Base-by-base conservation (phyloP, 2,329 filamentous ascomycete genomes). In the Cladosporium colombiae region DNA sequence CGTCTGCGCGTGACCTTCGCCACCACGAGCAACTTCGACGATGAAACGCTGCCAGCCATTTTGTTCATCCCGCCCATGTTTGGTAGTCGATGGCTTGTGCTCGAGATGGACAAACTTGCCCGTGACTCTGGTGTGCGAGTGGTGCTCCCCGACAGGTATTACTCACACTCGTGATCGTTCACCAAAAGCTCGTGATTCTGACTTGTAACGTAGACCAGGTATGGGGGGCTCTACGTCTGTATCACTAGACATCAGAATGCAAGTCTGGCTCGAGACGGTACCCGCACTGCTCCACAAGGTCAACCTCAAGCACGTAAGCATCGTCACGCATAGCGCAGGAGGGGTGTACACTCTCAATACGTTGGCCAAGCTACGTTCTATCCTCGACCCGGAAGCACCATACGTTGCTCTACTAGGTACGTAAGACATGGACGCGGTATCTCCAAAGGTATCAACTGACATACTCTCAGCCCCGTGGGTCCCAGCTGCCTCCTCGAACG, bases 261-360 rank as follows among this genome's bases (percentile, higher is more conserved):
- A 71, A 5, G 70, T 74, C 23, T 83, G 78, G 76, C 71, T 81
- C 27, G 80, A 82, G 67, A 75, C 76, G 0, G 71, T 82, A 1
- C 79, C 81, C 21, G 68, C 66, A 5, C 70, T 83, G 0, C 71
- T 83, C 6, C 44, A 70, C 5, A 65, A 74, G 50, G 74, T 83
- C 5, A 57, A 71, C 0, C 76, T 81, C 56, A 64, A 74, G 63
- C 75, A 80, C 65, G 76, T 83, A 21, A 72, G 70, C n/a, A 67
- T 83, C 0, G 71, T 78, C 1, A 72, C 76, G 21, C 81, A 83
- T 65, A 78, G 75, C 25, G 76, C 78, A 0, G 81, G 81, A 2
- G 79, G 79, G 0, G 73, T 82, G 1, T 83, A 80, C 65, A 68
- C 76, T 4, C 70, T 83, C 27, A 83, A 83, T 63, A 78, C 80